Evolutionary conservation across 2,329 filamentous ascomycete species (phyloP), one percentile per base, ranked within the genome.

Genomic region (Fusarium concolor): DNA sequence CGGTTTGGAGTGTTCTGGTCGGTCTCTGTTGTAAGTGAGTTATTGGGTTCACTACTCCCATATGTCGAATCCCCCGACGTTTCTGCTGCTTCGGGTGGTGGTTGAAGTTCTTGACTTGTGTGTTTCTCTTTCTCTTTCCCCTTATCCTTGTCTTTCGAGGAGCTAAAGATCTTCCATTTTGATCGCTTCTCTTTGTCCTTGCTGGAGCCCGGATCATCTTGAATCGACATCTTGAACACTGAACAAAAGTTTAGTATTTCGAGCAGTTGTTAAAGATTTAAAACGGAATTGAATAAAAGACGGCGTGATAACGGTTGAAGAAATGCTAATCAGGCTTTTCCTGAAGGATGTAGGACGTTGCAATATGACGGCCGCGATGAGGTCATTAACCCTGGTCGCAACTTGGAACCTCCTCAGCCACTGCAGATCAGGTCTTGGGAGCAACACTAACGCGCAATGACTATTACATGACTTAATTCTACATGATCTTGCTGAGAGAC

Each of bases 101-200:
- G n/a, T 2, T 39, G 43, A 20, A 44, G 22, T 11, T 73, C 71
- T n/a, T 59, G 43, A 22, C 53, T 65, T 20, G 39, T 69, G 22
- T 35, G 47, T 37, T 70, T 68, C 5, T 68, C 54, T 10, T 31
- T 31, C 29, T 31, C 26, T 10, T 56, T 68, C 2, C 56, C 47
- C 35, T 47, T 67, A 7, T 68, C 55, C 17, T 68, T 68, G n/a
- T 73, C 71, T 35, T 73, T 73, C 10, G 64, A 68, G 9, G 70
- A 72, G 6, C 63, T 38, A n/a, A 73, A 73, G 29, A 73, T 38
- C 47, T 73, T 73, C 71, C 71, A 73, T 29, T 67, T 73, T 18
- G 69, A 72, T 6, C 62, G 69, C 42, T 71, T 73, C 55, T 73
- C 71, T 38, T 67, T 73, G 33, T 73, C 71, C 26, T 59, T 61